Conservation (phyloP, 1,284 basidiomycete species). For the Fomitopsis betulina region DNA sequence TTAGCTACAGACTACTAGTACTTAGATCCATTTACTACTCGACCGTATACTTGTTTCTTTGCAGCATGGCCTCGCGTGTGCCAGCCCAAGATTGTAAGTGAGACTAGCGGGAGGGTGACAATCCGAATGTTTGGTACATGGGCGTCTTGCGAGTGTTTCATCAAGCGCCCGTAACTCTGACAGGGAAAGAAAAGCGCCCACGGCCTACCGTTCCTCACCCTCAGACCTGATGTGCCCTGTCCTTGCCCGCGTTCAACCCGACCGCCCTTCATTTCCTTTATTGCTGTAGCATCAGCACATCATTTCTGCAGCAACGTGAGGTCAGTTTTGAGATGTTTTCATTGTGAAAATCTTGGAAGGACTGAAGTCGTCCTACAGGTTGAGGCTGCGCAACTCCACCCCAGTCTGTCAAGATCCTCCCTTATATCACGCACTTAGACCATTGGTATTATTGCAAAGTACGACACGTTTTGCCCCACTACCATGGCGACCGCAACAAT, state of each 20-base stretch:
- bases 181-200: neutral
- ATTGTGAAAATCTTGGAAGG: conserved; percentile 7
- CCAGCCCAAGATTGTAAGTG: no score
- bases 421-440: conserved; percentile 5
- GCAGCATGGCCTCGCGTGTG: no score
- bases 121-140: no score
- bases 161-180: neutral
- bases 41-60: no score
- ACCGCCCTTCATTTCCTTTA: conserved; percentile 9
- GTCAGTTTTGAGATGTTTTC: conserved; percentile 12
- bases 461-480: neutral
- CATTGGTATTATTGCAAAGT: neutral
- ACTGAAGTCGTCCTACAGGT: conserved; percentile 13
- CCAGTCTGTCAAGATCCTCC: conserved; percentile 10
- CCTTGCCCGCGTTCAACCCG: conserved; percentile 18
- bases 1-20: conserved; percentile 11
- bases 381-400: conserved; percentile 16
- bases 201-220: conserved; percentile 19
- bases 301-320: conserved; percentile 9
- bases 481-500: conserved; percentile 18
- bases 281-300: conserved; percentile 7
- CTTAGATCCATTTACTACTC: neutral
- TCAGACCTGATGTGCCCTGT: conserved; percentile 29
- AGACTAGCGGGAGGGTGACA: no score
- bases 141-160: neutral